Evolutionary conservation across 306 rosid genomes (phyloP), one percentile per base, ranked within the genome.

Genomic region (Sicyos edulis): DNA sequence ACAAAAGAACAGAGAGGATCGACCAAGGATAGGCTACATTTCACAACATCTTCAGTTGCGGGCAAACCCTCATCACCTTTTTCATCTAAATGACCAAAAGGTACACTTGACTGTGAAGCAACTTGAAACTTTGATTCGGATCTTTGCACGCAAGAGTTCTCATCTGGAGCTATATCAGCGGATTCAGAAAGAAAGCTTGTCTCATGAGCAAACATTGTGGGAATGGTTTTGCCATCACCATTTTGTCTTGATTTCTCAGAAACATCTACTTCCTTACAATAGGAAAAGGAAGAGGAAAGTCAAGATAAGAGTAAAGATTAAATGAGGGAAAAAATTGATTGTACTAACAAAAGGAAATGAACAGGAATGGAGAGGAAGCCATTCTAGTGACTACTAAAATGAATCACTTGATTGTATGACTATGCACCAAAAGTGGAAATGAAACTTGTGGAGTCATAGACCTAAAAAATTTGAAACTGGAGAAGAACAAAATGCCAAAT

Each of bases 1-100:
- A 92, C 96, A 83, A 80, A 82, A 1, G 96, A 90, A 80, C 98
- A 92, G 64, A 92, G 96, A 79, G 95, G 91, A 84, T 92, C 98
- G 51, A 77, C 78, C 75, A 79, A 75, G 66, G 95, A 92, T 40
- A 76, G 76, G 82, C 83, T 83, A 55, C 83, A 90, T 73, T 20
- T 73, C 64, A 82, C 84, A 75, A 80, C 74, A 83, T 92, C 92
- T 86, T 89, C 92, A 77, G 91, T 83, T 82, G 79, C 77, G 57
- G 79, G 74, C 32, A 80, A 49, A 59, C 71, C 76, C 42, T 86
- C 78, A 69, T 68, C 74, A 71, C 70, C 70, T 78, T 83, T 77
- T 51, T 72, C 80, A 71, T 49, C 82, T 49, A 76, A 72, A 53
- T 64, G 76, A 72, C 78, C 92, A 77, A 77, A 74, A 73, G 51